A percentile compares a stretch with the other conserved stretches of the same genome.
These are phyloP conservation scores for Styphnolobium japonicum DNA, from an alignment of 306 rosid genomes.

Conservation along the genomic window DNA sequence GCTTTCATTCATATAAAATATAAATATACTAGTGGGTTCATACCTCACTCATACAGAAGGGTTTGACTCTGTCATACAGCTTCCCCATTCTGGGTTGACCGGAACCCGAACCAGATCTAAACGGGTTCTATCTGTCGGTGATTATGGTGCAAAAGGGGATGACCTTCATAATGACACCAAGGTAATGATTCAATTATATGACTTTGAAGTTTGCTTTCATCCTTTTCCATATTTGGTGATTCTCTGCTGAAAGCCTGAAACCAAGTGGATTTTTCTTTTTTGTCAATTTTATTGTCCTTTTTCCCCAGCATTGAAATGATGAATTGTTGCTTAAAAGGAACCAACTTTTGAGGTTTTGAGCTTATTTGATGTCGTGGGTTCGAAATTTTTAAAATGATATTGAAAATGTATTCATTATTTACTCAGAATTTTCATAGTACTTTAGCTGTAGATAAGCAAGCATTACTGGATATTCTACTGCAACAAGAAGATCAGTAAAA, in stretches of 20 bases:
- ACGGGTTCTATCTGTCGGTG: conserved; percentile 36
- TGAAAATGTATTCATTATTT: neutral
- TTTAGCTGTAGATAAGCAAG: neutral
- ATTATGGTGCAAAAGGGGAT: conserved; percentile 62
- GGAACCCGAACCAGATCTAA: conserved; percentile 28
- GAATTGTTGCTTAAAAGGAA: neutral
- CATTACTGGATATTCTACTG: neutral
- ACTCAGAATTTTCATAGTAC: neutral
- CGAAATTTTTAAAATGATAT: neutral
- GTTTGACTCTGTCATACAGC: conserved; percentile 43
- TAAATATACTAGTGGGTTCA: conserved; percentile 9
- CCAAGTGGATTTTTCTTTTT: neutral
- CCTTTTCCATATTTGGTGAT: neutral
- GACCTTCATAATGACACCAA: conserved; percentile 48
- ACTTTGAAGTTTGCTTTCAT: neutral
- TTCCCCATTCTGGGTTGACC: conserved; percentile 40
- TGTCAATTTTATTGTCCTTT: neutral
- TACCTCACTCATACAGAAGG: neutral
- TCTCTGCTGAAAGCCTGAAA: neutral
- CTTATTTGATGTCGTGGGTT: neutral
- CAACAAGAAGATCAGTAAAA: neutral
- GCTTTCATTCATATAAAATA: neutral
- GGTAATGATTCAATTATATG: conserved; percentile 22
- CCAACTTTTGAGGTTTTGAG: neutral
- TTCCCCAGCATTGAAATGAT: neutral